A percentile compares a stretch with the other conserved stretches of the same genome.
phyloP scores from a whole-genome alignment of 2,329 filamentous ascomycete species.

The Harringtonia lauricola region DNA sequence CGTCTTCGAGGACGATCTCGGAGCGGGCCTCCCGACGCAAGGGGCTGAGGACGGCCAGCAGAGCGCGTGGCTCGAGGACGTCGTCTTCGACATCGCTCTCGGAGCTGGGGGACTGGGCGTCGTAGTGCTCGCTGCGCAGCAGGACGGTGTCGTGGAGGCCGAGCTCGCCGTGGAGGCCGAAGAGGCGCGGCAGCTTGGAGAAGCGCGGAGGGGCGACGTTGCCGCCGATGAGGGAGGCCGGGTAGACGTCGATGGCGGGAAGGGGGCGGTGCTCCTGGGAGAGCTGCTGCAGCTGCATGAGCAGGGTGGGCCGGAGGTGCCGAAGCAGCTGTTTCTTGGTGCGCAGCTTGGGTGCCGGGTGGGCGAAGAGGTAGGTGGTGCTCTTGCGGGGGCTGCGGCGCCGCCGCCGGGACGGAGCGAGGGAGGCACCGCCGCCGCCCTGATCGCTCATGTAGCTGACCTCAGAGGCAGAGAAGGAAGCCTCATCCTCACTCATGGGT shows the following conservation, averaged over 20 bases:
- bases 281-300: constrained; percentile 64
- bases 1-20: constrained; percentile 57
- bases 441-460: constrained; percentile 32
- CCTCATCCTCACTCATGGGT: constrained; percentile 38
- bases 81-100: constrained; percentile 35
- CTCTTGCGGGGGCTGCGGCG: constrained; percentile 37
- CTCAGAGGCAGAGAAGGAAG: constrained; percentile 32
- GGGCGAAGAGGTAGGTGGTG: constrained; percentile 56
- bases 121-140: constrained; percentile 59
- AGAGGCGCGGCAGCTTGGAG: constrained; percentile 50
- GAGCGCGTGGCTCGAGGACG: constrained; percentile 28
- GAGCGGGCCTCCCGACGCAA: constrained; percentile 42
- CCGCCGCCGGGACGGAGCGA: constrained; percentile 23
- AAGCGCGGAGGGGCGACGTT: constrained; percentile 47
- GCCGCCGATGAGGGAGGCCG: constrained; percentile 47
- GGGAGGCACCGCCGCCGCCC: no score
- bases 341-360: constrained; percentile 49
- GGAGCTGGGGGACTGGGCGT: constrained; percentile 18
- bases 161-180: constrained; percentile 50
- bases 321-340: constrained; percentile 55
- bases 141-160: constrained; percentile 61
- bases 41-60: constrained; percentile 61
- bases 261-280: constrained; percentile 47
- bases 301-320: constrained; percentile 54
- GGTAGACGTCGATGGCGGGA: constrained; percentile 64